Conservation (phyloP, 108 stramenopile species). For the Nitzschia inconspicua region DNA sequence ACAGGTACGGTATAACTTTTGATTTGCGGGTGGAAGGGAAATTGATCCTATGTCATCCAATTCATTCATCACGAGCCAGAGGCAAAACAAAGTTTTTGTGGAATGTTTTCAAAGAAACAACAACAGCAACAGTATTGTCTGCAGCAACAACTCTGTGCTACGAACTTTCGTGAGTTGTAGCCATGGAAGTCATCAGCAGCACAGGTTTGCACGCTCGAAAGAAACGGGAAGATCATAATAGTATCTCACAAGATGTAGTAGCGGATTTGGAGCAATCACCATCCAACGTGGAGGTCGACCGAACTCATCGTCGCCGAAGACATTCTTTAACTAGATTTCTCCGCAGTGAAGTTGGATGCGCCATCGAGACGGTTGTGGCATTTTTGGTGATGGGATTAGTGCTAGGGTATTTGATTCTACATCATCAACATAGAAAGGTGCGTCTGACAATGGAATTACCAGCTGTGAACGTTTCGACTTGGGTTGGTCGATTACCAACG, state of each 20-base stretch:
- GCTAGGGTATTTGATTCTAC: conserved; percentile 37
- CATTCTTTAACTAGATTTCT: conserved; percentile 6
- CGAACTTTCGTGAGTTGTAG: too few relatives aligned
- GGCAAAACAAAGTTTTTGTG: too few relatives aligned
- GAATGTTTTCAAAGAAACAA: too few relatives aligned
- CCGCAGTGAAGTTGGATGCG: conserved; percentile 31
- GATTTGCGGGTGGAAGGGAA: too few relatives aligned
- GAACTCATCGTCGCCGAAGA: not conserved
- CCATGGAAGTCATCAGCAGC: too few relatives aligned
- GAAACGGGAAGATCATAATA: not conserved
- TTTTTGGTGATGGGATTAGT: conserved; percentile 38
- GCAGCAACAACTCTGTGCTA: too few relatives aligned
- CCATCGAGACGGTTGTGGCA: conserved; percentile 22
- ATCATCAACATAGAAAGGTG: conserved; percentile 43
- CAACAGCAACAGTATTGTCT: too few relatives aligned
- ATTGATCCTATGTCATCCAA: too few relatives aligned
- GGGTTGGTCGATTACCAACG: not conserved
- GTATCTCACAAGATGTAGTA: too few relatives aligned
- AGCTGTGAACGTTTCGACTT: not conserved
- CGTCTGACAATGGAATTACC: not conserved
- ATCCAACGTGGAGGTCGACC: not conserved
- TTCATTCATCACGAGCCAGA: too few relatives aligned
- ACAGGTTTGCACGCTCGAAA: conserved; percentile 3
- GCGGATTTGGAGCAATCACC: too few relatives aligned
- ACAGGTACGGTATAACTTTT: too few relatives aligned